These are phyloP conservation scores for Paecilomyces fulvus DNA, from an alignment of 2,329 filamentous ascomycete genomes.

Conservation along the genomic window DNA sequence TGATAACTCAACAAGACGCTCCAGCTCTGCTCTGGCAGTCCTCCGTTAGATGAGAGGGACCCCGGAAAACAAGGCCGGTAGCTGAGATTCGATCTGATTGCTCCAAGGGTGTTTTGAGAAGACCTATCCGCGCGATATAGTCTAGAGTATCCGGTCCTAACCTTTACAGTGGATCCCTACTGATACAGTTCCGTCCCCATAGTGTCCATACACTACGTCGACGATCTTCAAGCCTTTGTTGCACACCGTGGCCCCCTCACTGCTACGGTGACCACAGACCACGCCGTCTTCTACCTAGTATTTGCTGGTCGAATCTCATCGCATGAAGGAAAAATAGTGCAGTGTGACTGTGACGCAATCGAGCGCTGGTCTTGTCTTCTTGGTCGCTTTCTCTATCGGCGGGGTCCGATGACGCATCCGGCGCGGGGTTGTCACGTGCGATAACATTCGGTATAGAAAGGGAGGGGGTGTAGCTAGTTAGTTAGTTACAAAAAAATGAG, in stretches of 20 bases:
- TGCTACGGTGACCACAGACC: background rate
- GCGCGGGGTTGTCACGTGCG: background rate
- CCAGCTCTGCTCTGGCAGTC: background rate
- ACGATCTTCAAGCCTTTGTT: background rate
- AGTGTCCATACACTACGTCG: background rate
- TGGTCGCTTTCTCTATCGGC: background rate
- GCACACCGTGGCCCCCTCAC: background rate
- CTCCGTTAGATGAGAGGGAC: background rate
- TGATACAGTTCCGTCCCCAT: background rate
- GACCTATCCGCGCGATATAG: background rate
- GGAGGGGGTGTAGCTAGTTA: no score
- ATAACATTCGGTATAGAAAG: background rate
- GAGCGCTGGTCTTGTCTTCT: background rate
- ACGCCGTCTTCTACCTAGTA: background rate
- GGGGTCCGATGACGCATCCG: background rate
- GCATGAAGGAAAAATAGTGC: background rate
- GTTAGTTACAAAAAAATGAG: no score
- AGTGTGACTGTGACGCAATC: background rate
- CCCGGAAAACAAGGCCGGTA: background rate
- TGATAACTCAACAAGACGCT: background rate
- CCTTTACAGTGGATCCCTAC: background rate
- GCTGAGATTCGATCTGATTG: background rate
- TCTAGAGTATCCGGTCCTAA: background rate
- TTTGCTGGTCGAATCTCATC: background rate
- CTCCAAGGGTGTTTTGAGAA: background rate